These are phyloP conservation scores for Exutisphaerella laricina DNA, from an alignment of 2,329 filamentous ascomycete species.

Conservation along the genomic window DNA sequence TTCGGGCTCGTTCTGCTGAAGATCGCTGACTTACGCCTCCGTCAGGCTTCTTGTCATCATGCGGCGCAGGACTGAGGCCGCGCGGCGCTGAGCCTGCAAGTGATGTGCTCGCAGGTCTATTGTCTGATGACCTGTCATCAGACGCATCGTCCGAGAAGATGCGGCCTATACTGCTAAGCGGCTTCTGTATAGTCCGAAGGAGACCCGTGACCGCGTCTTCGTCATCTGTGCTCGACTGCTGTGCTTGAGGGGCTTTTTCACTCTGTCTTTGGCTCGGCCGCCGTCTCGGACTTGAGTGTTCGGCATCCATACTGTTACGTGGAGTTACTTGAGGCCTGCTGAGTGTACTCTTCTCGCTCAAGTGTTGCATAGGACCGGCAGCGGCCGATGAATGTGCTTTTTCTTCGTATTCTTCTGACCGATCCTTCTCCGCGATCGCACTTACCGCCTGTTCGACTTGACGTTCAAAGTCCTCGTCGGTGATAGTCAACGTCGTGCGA, in stretches of 20 bases:
- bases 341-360: slow-evolving; percentile 46
- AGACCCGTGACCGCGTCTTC: slow-evolving; percentile 77
- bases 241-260: slow-evolving; percentile 21
- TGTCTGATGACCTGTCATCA: slow-evolving; percentile 28
- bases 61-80: slow-evolving; percentile 41
- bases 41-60: slow-evolving; percentile 18
- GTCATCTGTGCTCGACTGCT: slow-evolving; percentile 52
- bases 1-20: slow-evolving; percentile 19
- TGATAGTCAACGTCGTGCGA: slow-evolving; percentile 85
- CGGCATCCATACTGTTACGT: slow-evolving; percentile 55
- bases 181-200: slow-evolving; percentile 83
- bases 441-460: slow-evolving; percentile 97
- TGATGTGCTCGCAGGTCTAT: slow-evolving; percentile 40
- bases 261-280: slow-evolving; percentile 45
- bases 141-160: slow-evolving; percentile 74
- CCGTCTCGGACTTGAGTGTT: slow-evolving; percentile 54
- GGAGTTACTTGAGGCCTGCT: slow-evolving; percentile 55
- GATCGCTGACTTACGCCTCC: slow-evolving; percentile 28
- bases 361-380: slow-evolving; percentile 33
- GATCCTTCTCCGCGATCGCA: slow-evolving; percentile 87
- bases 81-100: slow-evolving; percentile 45
- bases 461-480: slow-evolving; percentile 89
- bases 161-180: slow-evolving; percentile 82
- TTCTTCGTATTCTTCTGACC: slow-evolving; percentile 47
- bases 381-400: slow-evolving; percentile 30